Evolutionary conservation across 768 basidiomycete species (phyloP).

Genomic region (Hericium coralloides): DNA sequence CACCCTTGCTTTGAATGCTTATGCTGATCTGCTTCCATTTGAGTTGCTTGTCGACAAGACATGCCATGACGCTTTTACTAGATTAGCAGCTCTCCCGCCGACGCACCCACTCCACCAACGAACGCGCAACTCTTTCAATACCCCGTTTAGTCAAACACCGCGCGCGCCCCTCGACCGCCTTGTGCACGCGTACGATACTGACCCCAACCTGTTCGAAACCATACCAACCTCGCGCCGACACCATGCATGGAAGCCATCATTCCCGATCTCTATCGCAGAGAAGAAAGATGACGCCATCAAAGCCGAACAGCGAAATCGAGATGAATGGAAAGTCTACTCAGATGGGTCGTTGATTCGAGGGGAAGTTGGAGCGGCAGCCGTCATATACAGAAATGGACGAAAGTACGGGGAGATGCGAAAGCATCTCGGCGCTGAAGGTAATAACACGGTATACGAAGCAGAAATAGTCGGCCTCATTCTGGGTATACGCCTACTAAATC

Average conservation of each 20-base stretch:
- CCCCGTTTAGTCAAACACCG: not conserved
- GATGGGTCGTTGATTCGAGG: constrained; percentile 14
- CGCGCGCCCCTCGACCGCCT: not conserved
- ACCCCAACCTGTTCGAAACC: not conserved
- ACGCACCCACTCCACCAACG: not conserved
- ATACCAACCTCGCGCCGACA: not conserved
- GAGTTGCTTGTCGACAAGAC: not conserved
- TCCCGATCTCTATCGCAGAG: not conserved
- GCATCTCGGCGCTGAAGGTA: not conserved
- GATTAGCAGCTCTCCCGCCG: not conserved
- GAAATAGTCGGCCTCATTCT: not conserved
- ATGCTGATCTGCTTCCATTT: not conserved
- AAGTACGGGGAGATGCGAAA: not conserved
- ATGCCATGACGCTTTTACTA: not conserved
- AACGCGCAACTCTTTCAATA: not conserved
- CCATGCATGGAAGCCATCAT: not conserved
- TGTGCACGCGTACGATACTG: not conserved
- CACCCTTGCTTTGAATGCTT: not conserved
- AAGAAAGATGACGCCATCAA: not conserved
- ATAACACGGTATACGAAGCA: not conserved
- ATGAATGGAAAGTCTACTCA: constrained; percentile 6
- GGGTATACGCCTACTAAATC: not conserved
- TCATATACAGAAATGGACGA: not conserved
- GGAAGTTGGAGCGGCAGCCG: constrained; percentile 12
- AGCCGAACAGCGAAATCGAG: not conserved